Evolutionary conservation across 2,329 filamentous ascomycete species (phyloP), one percentile per base, ranked within the genome.

Genomic region (Trichoderma gracile): DNA sequence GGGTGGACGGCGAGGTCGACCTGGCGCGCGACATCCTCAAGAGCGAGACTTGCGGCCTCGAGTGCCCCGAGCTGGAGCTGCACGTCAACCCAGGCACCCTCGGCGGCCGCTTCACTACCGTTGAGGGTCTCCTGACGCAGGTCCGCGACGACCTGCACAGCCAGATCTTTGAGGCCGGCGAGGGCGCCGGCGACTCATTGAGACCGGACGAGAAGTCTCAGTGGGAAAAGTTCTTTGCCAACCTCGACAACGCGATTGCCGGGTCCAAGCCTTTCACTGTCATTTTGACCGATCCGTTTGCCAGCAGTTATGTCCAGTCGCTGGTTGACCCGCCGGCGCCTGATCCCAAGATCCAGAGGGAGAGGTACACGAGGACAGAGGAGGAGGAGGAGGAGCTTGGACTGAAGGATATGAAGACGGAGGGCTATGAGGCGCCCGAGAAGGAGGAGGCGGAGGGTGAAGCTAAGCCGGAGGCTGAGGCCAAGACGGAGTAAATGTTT

Each of bases 371-470:
- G 66, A 85, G 95, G 66, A 97, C 94, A 0, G 87, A 89, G 0
- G 91, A 97, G 75, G 95, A 99, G 74, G 92, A 97, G 78, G 95
- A 99, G 72, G 92, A 97, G 65, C 80, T 99, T 12, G 95, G 95
- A 0, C 79, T 99, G 68, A 87, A 81, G 65, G 95, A 99, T 73
- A 99, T 99, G 88, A 95, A 94, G 83, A 87, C 88, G 0, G 93
- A 98, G 76, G 88, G 87, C 0, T 98, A 99, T 73, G 81, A 87
- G 60, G 84, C 86, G 66, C 65, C 72, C 1, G 75, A 73, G 45
- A 69, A 73, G 65, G 70, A 71, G 23, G 70, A 75, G 62, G 54
- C 30, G 5, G n/a, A 42, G 33, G 57, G 46, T 10, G 27, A 60
- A 45, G 25, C 53, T 4, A 42, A 25, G 38, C 21, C 53, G 17